Conservation (phyloP, 2,329 filamentous ascomycete genomes). For the Aaosphaeria pasadenensis region DNA sequence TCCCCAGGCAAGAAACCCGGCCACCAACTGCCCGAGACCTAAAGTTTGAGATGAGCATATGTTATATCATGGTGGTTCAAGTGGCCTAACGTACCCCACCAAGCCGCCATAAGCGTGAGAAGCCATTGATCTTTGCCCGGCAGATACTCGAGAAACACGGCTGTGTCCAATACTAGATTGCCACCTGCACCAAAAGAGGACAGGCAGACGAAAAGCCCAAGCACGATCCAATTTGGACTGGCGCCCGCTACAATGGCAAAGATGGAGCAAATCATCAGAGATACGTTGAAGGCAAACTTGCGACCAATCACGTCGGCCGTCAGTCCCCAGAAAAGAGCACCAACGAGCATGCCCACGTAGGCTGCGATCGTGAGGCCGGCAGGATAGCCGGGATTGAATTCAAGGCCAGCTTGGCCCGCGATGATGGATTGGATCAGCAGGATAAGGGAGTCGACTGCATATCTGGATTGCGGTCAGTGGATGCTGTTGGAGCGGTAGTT, state of each 20-base stretch:
- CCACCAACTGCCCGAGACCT: constrained; percentile 49
- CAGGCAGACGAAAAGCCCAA: constrained; percentile 63
- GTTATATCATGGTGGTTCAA: not conserved
- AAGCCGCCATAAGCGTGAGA: constrained; percentile 59
- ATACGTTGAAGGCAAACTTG: constrained; percentile 66
- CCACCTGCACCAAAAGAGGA: constrained; percentile 64
- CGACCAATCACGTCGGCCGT: constrained; percentile 66
- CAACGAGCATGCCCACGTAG: constrained; percentile 56
- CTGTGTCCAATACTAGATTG: constrained; percentile 62
- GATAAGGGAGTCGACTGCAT: constrained; percentile 57
- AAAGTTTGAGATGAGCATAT: constrained; percentile 8
- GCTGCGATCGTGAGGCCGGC: constrained; percentile 61
- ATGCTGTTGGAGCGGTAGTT: too few relatives aligned
- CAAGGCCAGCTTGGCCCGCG: constrained; percentile 54
- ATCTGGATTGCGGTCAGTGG: constrained; percentile 31
- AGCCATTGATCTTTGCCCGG: constrained; percentile 62
- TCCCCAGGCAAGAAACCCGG: constrained; percentile 54
- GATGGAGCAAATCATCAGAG: constrained; percentile 60
- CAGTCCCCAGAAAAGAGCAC: constrained; percentile 67
- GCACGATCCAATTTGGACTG: constrained; percentile 62
- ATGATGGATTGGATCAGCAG: constrained; percentile 63
- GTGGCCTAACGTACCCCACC: constrained; percentile 44
- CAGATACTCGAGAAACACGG: constrained; percentile 57
- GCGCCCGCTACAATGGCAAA: constrained; percentile 65
- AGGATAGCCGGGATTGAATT: constrained; percentile 56